A percentile compares a stretch with the other conserved stretches of the same genome.
phyloP scores from a whole-genome alignment of 1,284 basidiomycete genomes.

The Apiotrichum domesticum region DNA sequence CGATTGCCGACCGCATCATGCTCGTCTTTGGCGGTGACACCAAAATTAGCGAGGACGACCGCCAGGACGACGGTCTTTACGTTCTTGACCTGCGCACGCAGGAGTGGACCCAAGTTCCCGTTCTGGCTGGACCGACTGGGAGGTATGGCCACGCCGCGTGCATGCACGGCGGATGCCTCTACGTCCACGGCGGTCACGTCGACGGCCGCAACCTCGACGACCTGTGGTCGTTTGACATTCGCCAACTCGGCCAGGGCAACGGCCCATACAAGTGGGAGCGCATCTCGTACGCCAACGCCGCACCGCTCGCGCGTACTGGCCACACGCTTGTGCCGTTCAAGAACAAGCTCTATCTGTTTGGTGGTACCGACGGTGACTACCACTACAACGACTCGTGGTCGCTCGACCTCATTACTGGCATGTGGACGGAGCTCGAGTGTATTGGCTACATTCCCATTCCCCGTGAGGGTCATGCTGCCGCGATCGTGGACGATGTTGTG shows the following conservation, averaged over 20 bases:
- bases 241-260: conserved; percentile 52
- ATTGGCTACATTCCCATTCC: conserved; percentile 97
- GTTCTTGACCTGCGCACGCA: conserved; percentile 92
- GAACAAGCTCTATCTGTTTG: conserved; percentile 88
- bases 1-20: conserved; percentile 89
- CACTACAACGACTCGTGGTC: conserved; percentile 99
- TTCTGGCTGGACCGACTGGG: conserved; percentile 71
- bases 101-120: conserved; percentile 84
- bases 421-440: conserved; percentile 90
- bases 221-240: conserved; percentile 93
- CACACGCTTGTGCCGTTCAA: conserved; percentile 82
- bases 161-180: conserved; percentile 87
- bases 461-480: conserved; percentile 92
- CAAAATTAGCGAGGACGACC: conserved; percentile 63
- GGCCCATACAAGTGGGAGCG: conserved; percentile 63
- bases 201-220: conserved; percentile 93
- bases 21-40: conserved; percentile 99
- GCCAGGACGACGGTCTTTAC: conserved; percentile 90
- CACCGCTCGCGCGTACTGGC: conserved; percentile 63
- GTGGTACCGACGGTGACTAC: conserved; percentile 95
- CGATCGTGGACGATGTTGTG: conserved; percentile 94
- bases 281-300: conserved; percentile 11
- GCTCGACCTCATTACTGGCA: conserved; percentile 74
- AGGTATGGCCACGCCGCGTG: conserved; percentile 94
- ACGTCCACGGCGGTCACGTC: conserved; percentile 96